Base-by-base conservation (phyloP, 2,329 filamentous ascomycete species). In the Pseudopyricularia javanii region DNA sequence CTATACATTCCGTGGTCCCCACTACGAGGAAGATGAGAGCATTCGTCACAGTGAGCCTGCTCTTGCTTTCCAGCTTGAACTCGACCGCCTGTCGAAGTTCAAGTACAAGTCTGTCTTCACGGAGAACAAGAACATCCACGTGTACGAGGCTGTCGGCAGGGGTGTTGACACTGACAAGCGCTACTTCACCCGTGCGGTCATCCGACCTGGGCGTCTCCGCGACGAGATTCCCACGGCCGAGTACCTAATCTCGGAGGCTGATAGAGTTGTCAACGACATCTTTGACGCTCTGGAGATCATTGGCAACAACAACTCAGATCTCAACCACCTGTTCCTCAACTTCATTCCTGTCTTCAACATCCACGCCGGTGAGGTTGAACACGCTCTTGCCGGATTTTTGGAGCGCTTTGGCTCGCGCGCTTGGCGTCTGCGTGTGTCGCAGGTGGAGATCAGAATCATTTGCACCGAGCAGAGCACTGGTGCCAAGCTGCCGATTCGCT, bases 241-340 rank as follows among this genome's bases (percentile, higher is more conserved):
- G 71, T 98, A 98, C 72, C 81, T 98, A 66, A 94, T 95, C 61
- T 96, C 91, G 1, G 93, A 98, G 74, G 91, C 91, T 37, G 91
- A 98, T 65, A 85, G 93, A 58, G 78, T 97, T 61, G 91, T 98
- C 80, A 97, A 89, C 67, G 93, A 98, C 66, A 97, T 98, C 63
- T 82, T 97, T 51, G 93, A 98, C 66, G 93, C 93, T 47, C 77
- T 98, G 54, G 93, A 98, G 77, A 96, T 98, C 62, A 94, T 96
- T 65, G 93, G 93, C 65, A 96, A 95, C 78, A 97, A 96, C 75
- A 94, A 95, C 74, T 95, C 93, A 51, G 93, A 98, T 76, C 79
- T 98, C 66, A 98, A 98, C 78, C 93, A 98, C 74, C 93, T 98
- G 78, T 98, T 98, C 76, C 93, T 98, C 78, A 97, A 98, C 80